Evolutionary conservation across 345 rosid genomes (phyloP), one percentile per base, ranked within the genome.

Genomic region (Euphorbia peplus): DNA sequence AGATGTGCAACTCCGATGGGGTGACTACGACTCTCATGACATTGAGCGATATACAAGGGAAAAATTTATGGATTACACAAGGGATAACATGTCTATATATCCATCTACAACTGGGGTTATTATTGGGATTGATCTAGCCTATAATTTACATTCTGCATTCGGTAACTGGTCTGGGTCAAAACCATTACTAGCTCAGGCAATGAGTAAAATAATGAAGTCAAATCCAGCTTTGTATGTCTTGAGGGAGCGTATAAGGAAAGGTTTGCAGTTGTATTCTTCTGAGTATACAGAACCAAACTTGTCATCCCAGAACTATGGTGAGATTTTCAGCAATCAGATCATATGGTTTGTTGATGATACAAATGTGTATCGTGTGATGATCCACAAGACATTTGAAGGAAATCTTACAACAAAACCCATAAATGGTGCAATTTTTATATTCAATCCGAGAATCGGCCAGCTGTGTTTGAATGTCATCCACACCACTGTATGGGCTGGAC

Each of bases 331-430:
- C 84, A 95, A 95, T 77, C 99, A 95, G 75, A 92, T 90, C 44
- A 95, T 95, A 78, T 95, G 98, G 99, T 95, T 95, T 72, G 99
- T 95, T 72, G 99, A 95, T 79, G 99, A 95, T 75, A 95, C 99
- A 29, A 95, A 95, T 78, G 98, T 95, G 70, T 95, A 95, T 64
- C 98, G 98, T 66, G 99, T 95, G 46, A 95, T 98, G 16, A 95
- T 95, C 70, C 99, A 95, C 70, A 95, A 95, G 88, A 95, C 99
- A 18, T 95, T 95, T 74, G 98, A 95, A 82, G 99, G 99, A 74
- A 95, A 95, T 83, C 92, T 95, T 28, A 95, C 99, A 1, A 95
- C 99, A 15, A 95, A 92, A 69, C 99, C 99, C 47, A 95, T 95
- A 65, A 95, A 92, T 78, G 99, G 99, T 73, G 99, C 99, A 2